Evolutionary conservation across 768 basidiomycete species (phyloP).

Genomic region (Pulveroboletus ravenelii): DNA sequence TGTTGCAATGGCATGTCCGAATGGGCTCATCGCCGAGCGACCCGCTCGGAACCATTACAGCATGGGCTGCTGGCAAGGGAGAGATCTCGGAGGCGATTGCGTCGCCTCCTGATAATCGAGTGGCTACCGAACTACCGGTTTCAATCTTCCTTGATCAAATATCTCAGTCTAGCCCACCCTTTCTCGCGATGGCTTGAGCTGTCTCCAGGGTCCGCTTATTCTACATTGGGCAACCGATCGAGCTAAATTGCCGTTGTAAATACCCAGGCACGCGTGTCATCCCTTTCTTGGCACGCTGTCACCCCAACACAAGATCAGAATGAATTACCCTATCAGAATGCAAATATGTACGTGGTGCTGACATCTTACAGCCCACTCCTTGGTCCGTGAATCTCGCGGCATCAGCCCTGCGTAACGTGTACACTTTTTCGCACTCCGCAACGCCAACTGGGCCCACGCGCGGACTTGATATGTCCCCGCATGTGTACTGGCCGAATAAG

Average conservation of each 20-base stretch:
- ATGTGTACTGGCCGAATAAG: no score
- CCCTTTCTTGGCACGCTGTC: slow-evolving; percentile 14
- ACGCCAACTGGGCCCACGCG: not conserved
- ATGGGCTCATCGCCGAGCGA: slow-evolving; percentile 26
- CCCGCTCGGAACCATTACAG: slow-evolving; percentile 28
- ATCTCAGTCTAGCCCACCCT: slow-evolving; percentile 24
- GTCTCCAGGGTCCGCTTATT: slow-evolving; percentile 32
- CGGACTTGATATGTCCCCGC: slow-evolving; percentile 12
- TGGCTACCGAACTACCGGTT: slow-evolving; percentile 27
- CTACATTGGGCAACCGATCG: slow-evolving; percentile 22
- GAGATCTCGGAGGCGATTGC: slow-evolving; percentile 34
- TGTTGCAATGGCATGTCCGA: slow-evolving; percentile 17
- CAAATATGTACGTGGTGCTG: slow-evolving; percentile 21
- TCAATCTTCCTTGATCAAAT: slow-evolving; percentile 21
- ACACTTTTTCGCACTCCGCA: slow-evolving; percentile 10
- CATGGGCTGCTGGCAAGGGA: slow-evolving; percentile 25
- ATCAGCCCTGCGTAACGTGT: slow-evolving; percentile 17
- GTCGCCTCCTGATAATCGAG: slow-evolving; percentile 31
- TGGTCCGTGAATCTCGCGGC: slow-evolving; percentile 21
- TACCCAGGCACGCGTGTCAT: slow-evolving; percentile 20
- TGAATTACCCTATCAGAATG: slow-evolving; percentile 24
- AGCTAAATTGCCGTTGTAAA: slow-evolving; percentile 24
- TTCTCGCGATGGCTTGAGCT: slow-evolving; percentile 25
- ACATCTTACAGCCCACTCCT: slow-evolving; percentile 15
- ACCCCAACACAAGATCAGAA: slow-evolving; percentile 10